Base-by-base conservation (phyloP, 208 protist species). In the Trypanosoma lewisi region DNA sequence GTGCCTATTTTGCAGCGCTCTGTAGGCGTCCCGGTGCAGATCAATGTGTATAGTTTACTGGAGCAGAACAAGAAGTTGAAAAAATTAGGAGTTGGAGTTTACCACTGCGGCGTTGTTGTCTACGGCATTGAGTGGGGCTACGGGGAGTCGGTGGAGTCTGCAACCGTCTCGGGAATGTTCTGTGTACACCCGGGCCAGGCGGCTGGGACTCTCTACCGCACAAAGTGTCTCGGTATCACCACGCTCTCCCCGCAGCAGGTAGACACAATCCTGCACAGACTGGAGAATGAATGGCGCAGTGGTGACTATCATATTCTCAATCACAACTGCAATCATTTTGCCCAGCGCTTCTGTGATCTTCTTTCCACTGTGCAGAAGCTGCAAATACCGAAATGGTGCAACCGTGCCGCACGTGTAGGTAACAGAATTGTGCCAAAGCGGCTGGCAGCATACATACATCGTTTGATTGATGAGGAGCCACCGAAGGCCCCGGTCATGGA, bases 281-380 rank as follows among this genome's bases (percentile, higher is more conserved):
- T 96, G 3, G 87, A 94, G 57, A 93, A 89, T 51, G 90, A 96
- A 69, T 96, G 90, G 87, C 67, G 75, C 41, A 93, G 85, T 66
- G 30, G 60, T 45, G 85, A 94, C 19, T 97, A 97, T 63, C 87
- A 95, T 73, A 85, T 97, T 53, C 75, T 97, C 21, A 76, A 87
- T 66, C 80, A 83, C 77, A 97, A 97, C 78, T 97, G 91, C 78
- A 97, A 97, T 50, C 89, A 97, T 73, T 97, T 95, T 70, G 79
- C 87, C 8, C 77, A 92, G 72, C 55, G 58, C 23, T 81, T 96
- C 53, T 93, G 83, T 70, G 75, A 91, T 45, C 44, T 88, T 12
- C 77, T 96, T 23, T 82, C 75, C n/a, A 93, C 89, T 2, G 64
- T 72, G 12, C 75, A 92, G 69, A 86, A 86, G 65, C 66, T 93